These are phyloP conservation scores for Lodderomyces jiufengensis DNA, from an alignment of 1,139 yeast species.

Conservation along the genomic window DNA sequence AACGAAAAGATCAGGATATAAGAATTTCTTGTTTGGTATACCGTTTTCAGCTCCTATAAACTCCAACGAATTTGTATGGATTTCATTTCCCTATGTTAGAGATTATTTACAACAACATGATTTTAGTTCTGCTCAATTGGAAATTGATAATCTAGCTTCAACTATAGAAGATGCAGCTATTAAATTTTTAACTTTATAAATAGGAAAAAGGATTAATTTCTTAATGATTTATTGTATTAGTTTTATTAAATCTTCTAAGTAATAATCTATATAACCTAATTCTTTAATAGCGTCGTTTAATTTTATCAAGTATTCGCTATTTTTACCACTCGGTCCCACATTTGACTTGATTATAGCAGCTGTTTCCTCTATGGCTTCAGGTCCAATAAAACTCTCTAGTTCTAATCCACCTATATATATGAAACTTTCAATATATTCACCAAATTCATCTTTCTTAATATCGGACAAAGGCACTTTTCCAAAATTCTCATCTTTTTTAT, in stretches of 20 bases:
- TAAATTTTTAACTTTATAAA: slow-evolving; percentile 10
- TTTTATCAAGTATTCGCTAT: slow-evolving; percentile 62
- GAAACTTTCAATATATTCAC: slow-evolving; percentile 49
- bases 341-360: slow-evolving; percentile 57
- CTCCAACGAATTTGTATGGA: slow-evolving; percentile 45
- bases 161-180: slow-evolving; percentile 25
- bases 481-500: slow-evolving; percentile 20
- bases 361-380: slow-evolving; percentile 56
- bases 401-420: slow-evolving; percentile 83
- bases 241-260: slow-evolving; percentile 34
- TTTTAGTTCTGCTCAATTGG: slow-evolving; percentile 54
- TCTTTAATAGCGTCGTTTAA: slow-evolving; percentile 52
- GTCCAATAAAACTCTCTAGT: slow-evolving; percentile 81
- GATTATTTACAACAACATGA: slow-evolving; percentile 54
- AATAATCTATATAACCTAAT: slow-evolving; percentile 40
- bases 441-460: slow-evolving; percentile 22
- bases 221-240: slow-evolving; percentile 5
- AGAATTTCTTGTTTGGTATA: slow-evolving; percentile 70
- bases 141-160: slow-evolving; percentile 46
- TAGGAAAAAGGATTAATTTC: not conserved
- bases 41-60: slow-evolving; percentile 51
- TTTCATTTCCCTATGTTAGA: slow-evolving; percentile 72
- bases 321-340: slow-evolving; percentile 79
- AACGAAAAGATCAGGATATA: slow-evolving; percentile 60
- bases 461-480: slow-evolving; percentile 10